phyloP scores from a whole-genome alignment of 345 rosid species.

The Acer campestre region DNA sequence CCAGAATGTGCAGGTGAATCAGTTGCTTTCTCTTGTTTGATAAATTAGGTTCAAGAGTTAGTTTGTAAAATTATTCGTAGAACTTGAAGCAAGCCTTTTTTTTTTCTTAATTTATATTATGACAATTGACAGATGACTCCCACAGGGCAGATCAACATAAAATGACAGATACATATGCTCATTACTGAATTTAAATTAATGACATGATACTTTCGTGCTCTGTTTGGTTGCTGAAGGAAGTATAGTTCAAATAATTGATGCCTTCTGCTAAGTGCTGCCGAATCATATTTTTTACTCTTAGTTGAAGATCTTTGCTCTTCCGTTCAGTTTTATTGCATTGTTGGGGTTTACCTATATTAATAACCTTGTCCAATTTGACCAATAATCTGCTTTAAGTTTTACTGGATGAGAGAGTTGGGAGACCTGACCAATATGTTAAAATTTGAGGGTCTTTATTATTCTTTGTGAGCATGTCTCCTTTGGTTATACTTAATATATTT shows the following conservation, averaged over 20 bases:
- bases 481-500: no score
- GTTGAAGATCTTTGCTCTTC: background rate
- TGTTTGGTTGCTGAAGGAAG: background rate
- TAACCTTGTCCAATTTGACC: no score
- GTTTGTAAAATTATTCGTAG: background rate
- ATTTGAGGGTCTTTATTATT: no score
- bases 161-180: background rate
- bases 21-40: constrained; percentile 19
- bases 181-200: background rate
- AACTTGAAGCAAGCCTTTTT: background rate
- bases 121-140: background rate
- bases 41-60: background rate
- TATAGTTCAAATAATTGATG: background rate
- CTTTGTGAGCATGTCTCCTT: no score
- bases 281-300: background rate
- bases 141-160: background rate
- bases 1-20: constrained; percentile 87
- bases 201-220: background rate
- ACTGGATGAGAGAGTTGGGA: no score
- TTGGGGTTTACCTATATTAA: background rate
- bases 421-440: no score
- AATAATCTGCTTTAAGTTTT: no score
- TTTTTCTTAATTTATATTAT: background rate
- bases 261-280: background rate
- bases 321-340: background rate